phyloP scores from a whole-genome alignment of 1,284 basidiomycete species.

The Spongiforma sp. region DNA sequence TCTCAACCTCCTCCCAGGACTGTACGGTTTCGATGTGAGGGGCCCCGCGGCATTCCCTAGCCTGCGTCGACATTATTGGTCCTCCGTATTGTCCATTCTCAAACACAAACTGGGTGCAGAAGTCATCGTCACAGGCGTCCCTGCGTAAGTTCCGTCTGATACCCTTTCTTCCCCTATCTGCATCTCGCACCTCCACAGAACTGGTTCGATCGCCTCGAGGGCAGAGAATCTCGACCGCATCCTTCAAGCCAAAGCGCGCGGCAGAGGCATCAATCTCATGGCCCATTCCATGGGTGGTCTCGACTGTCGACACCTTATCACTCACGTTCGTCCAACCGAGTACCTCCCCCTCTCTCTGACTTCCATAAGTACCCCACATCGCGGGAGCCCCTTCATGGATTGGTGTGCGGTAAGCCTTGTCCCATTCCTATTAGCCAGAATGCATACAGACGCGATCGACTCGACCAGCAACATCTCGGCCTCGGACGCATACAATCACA shows the following conservation, averaged over 20 bases:
- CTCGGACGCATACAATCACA: conserved; percentile 62
- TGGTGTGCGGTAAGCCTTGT: conserved; percentile 82
- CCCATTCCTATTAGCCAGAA: conserved; percentile 8
- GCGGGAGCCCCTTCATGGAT: conserved; percentile 98
- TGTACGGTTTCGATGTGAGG: conserved; percentile 94
- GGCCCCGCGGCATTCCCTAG: conserved; percentile 78
- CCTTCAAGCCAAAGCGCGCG: conserved; percentile 70
- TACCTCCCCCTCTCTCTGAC: conserved; percentile 92
- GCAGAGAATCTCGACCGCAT: conserved; percentile 82
- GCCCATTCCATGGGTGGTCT: conserved; percentile 98
- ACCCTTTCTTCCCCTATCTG: neutral
- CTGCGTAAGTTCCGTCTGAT: conserved; percentile 64
- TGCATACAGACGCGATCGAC: conserved; percentile 19
- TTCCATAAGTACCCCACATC: conserved; percentile 92
- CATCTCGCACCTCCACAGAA: conserved; percentile 53
- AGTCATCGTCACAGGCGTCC: conserved; percentile 95
- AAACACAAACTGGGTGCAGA: conserved; percentile 87
- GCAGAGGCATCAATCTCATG: conserved; percentile 87
- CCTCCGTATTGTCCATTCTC: conserved; percentile 84
- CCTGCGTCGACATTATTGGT: conserved; percentile 95
- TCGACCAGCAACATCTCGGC: conserved; percentile 78
- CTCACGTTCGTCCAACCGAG: conserved; percentile 80
- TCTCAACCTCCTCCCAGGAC: conserved; percentile 53
- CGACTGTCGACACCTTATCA: conserved; percentile 92
- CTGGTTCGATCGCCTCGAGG: conserved; percentile 89